These are phyloP conservation scores for Fraxinus velutina DNA, from an alignment of 305 asterid genomes.

Conservation along the genomic window DNA sequence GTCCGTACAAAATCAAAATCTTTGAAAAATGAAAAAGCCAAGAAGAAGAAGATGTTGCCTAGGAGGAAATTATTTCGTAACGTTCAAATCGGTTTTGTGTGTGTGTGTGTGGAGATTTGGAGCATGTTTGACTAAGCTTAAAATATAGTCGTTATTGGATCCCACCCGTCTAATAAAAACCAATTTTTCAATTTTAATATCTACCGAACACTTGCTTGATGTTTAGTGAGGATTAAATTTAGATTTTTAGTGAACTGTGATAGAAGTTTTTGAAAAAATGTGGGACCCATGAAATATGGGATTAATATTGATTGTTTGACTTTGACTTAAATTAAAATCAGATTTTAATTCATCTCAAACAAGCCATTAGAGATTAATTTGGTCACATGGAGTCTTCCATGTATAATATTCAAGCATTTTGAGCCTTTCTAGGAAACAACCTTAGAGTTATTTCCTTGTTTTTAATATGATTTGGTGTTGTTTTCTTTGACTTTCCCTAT, in stretches of 20 bases:
- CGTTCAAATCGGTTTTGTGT: not conserved
- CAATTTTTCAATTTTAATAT: too few species aligned
- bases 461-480: not conserved
- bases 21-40: not conserved
- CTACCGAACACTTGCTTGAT: too few species aligned
- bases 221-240: too few species aligned
- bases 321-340: too few species aligned
- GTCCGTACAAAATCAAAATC: not conserved
- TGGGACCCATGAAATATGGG: too few species aligned
- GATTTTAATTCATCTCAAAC: too few species aligned
- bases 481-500: not conserved
- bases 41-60: not conserved
- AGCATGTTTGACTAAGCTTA: not conserved
- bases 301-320: too few species aligned
- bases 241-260: too few species aligned
- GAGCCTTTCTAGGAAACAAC: not conserved
- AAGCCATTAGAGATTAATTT: not conserved
- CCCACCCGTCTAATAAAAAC: too few species aligned
- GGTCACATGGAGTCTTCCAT: not conserved
- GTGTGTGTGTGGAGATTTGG: not conserved
- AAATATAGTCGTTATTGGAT: too few species aligned
- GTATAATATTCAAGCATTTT: not conserved
- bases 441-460: not conserved
- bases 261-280: too few species aligned
- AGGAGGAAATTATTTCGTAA: not conserved